Evolutionary conservation across 495 filamentous ascomycete species (phyloP), one percentile per base, ranked within the genome.

Genomic region (Pyrenopolyporus hunteri): DNA sequence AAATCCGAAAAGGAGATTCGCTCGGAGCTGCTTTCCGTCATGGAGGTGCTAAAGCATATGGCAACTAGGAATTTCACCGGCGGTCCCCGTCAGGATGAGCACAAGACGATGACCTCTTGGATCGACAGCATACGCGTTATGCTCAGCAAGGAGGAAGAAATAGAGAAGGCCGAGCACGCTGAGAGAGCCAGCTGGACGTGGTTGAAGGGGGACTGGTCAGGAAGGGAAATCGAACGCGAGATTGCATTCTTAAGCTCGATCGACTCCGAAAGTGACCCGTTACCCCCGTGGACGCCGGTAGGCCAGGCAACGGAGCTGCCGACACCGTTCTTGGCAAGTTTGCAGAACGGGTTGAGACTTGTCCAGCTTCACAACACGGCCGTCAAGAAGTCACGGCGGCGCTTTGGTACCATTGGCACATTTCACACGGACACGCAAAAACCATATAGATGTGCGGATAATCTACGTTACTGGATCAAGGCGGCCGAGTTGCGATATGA

Each of bases 401-500:
- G 87, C 7, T 98, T 98, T 71, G 92, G 92, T n/a, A 88, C 90
- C 48, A 98, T 98, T 72, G 90, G 88, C 28, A 80, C 79, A 0
- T 96, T 87, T 71, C 94, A 98, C 67, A 85, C 87, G 9, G 91
- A 98, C 70, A 91, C 93, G 6, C 87, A 84, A 29, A 98, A 98
- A 74, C 95, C 95, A 0, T 98, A 98, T 70, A 89, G 94, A 48
- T 85, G 86, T 49, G 91, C 93, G 0, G 95, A 98, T 47, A 98
- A 98, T 68, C 82, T 98, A 29, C 83, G 91, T 8, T 98, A 86
- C 78, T 98, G 94, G 93, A 81, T 90, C 71, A 98, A 98, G 75
- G 95, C 95, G 14, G 91, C 92, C 4, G 91, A 98, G 75, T 81
- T 98, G 45, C 84, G 94, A 19, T 98, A 93, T 90, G 95, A 98